Evolutionary conservation across 345 rosid genomes (phyloP).

Genomic region (Aquilaria sinensis): DNA sequence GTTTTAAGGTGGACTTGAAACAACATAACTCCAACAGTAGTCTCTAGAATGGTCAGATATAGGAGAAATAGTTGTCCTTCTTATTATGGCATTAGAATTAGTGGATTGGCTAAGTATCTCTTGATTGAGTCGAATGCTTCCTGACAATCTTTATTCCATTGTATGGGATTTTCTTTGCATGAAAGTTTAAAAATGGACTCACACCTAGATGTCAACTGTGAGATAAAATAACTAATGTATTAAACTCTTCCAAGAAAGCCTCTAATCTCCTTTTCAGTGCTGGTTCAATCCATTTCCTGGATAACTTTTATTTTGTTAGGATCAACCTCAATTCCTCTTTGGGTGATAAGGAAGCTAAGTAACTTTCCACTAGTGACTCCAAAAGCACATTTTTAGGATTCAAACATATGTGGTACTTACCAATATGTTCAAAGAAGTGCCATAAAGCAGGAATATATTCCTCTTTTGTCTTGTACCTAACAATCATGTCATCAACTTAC

Average conservation of each 20-base stretch:
- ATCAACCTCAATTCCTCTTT: neutral
- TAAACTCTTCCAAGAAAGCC: neutral
- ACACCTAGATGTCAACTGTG: neutral
- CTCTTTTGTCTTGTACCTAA: too few species aligned
- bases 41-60: too few species aligned
- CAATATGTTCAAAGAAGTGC: neutral
- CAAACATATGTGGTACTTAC: neutral
- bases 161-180: too few species aligned
- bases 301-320: neutral
- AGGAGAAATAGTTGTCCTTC: too few species aligned
- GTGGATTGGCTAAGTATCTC: too few species aligned
- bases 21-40: neutral
- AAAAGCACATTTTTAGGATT: neutral
- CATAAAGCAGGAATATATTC: too few species aligned
- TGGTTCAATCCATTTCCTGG: neutral
- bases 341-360: too few species aligned
- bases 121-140: neutral
- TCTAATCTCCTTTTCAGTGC: neutral
- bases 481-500: too few species aligned
- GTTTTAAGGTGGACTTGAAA: neutral
- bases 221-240: neutral
- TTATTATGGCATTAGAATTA: too few species aligned
- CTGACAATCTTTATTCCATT: neutral
- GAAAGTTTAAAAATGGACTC: neutral
- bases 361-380: neutral